Percentiles rank a stretch among this genome's conserved stretches.
Conservation (phyloP, 2,329 filamentous ascomycete species). For the Aureobasidium pullulans region DNA sequence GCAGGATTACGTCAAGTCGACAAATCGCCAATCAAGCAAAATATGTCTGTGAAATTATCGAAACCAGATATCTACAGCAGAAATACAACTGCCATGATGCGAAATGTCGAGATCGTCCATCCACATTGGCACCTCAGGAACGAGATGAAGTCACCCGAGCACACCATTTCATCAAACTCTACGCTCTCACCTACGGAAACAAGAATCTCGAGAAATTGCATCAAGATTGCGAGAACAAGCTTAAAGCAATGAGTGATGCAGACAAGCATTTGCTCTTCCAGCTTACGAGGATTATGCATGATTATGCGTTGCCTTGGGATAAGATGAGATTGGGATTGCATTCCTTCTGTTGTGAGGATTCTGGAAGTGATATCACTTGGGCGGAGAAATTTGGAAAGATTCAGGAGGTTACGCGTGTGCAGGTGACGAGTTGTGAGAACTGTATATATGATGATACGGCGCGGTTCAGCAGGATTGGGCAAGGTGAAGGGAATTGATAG, state of each 20-base stretch:
- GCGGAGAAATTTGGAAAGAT: not conserved
- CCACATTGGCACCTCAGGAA: not conserved
- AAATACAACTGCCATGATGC: constrained; percentile 7
- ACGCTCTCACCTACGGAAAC: not conserved
- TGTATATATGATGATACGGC: constrained; percentile 7
- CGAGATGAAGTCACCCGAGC: not conserved
- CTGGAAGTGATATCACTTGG: not conserved
- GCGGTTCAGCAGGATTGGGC: not conserved
- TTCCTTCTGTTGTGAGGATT: not conserved
- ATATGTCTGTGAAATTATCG: constrained; percentile 7
- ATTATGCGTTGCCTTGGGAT: constrained; percentile 8
- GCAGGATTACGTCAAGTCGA: not conserved
- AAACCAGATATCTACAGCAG: constrained; percentile 1
- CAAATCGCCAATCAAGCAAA: not conserved
- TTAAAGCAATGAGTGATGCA: not conserved
- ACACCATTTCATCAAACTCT: constrained; percentile 10
- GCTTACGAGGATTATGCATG: constrained; percentile 2
- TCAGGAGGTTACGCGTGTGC: constrained; percentile 1
- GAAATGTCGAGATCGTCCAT: constrained; percentile 8
- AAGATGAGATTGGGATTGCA: constrained; percentile 3
- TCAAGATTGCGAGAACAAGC: not conserved
- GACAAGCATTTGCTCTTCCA: not conserved
- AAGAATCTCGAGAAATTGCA: not conserved
- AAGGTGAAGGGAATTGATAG: not conserved
- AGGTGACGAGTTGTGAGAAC: not conserved